Conservation (phyloP, 306 rosid species). For the Lathyrus aphaca region DNA sequence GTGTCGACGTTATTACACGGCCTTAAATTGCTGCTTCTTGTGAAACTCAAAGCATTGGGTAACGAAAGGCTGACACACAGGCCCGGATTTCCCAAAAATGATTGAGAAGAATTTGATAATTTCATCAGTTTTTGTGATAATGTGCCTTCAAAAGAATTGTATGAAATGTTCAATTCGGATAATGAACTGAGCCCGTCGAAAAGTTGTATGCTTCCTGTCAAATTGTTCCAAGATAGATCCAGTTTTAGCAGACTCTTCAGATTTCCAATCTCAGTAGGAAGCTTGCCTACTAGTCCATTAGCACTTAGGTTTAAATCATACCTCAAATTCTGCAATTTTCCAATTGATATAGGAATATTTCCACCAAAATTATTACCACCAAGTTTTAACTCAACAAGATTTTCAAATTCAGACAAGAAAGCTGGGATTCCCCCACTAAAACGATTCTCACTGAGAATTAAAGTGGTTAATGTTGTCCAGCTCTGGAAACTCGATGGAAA, state of each 20-base stretch:
- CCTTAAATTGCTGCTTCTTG: slow-evolving; percentile 37
- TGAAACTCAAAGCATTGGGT: slow-evolving; percentile 43
- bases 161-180: slow-evolving; percentile 56
- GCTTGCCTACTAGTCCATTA: slow-evolving; percentile 59
- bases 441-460: slow-evolving; percentile 60
- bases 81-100: slow-evolving; percentile 62
- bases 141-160: slow-evolving; percentile 68
- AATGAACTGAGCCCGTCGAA: slow-evolving; percentile 53
- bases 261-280: slow-evolving; percentile 59
- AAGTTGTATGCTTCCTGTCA: slow-evolving; percentile 59
- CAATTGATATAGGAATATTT: slow-evolving; percentile 63
- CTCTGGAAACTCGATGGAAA: slow-evolving; percentile 59
- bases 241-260: slow-evolving; percentile 40
- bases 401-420: slow-evolving; percentile 51
- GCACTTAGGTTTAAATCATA: slow-evolving; percentile 69
- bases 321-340: slow-evolving; percentile 50
- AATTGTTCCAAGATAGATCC: slow-evolving; percentile 74
- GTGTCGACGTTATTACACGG: slow-evolving; percentile 45
- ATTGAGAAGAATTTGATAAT: slow-evolving; percentile 41
- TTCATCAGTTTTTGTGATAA: slow-evolving; percentile 52
- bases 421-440: slow-evolving; percentile 65
- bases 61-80: slow-evolving; percentile 54
- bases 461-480: slow-evolving; percentile 56
- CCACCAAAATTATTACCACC: slow-evolving; percentile 83
- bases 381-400: slow-evolving; percentile 59